Evolutionary conservation across 257 asterid genomes (phyloP).

Genomic region (Salvia rosmarinus): DNA sequence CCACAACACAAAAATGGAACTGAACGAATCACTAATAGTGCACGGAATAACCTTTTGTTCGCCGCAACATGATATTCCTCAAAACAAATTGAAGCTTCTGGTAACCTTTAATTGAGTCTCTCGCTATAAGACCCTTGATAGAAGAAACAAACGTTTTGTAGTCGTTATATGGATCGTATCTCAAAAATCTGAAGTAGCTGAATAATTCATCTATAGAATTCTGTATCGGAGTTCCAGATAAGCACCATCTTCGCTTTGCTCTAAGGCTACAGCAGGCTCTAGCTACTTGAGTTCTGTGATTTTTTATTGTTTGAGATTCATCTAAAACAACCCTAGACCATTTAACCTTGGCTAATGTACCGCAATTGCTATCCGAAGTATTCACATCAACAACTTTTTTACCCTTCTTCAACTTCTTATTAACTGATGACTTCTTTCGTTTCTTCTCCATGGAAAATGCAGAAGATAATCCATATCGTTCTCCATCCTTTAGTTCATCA

Average conservation of each 20-base stretch:
- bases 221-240: slow-evolving; percentile 99
- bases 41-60: slow-evolving; percentile 79
- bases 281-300: slow-evolving; percentile 96
- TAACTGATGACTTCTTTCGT: slow-evolving; percentile 54
- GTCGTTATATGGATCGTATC: slow-evolving; percentile 87
- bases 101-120: slow-evolving; percentile 76
- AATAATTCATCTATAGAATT: slow-evolving; percentile 89
- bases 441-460: slow-evolving; percentile 66
- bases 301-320: slow-evolving; percentile 96
- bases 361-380: slow-evolving; percentile 68
- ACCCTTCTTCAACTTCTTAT: slow-evolving; percentile 72
- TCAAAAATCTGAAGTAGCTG: slow-evolving; percentile 97
- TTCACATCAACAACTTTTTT: slow-evolving; percentile 56
- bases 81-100: slow-evolving; percentile 82
- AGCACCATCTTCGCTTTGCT: slow-evolving; percentile 98
- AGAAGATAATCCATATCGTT: slow-evolving; percentile 70
- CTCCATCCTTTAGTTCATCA: slow-evolving; percentile 69
- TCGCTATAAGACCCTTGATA: slow-evolving; percentile 69
- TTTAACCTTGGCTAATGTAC: slow-evolving; percentile 83
- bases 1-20: background rate
- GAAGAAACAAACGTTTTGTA: slow-evolving; percentile 64
- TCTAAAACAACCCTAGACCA: slow-evolving; percentile 97
- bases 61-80: slow-evolving; percentile 89
- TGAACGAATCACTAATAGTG: slow-evolving; percentile 10
- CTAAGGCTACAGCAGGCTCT: slow-evolving; percentile 98